Percentiles rank a stretch among this genome's conserved stretches.
Evolutionary conservation across 2,329 filamentous ascomycete species (phyloP).

Genomic region (Aspergillus tamarii): DNA sequence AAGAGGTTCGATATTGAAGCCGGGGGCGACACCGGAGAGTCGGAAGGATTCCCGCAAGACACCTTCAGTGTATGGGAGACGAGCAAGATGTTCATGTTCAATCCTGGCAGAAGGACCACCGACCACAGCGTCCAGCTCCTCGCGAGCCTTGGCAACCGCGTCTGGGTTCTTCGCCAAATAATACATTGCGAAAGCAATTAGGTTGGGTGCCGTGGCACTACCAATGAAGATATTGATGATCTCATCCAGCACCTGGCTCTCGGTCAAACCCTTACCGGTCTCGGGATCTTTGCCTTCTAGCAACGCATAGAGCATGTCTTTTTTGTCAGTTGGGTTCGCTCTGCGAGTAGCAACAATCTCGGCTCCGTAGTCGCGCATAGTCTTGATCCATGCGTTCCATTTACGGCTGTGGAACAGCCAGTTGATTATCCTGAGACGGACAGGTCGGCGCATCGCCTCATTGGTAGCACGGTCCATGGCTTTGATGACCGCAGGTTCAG

Average conservation of each 20-base stretch:
- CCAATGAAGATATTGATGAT: conserved; percentile 67
- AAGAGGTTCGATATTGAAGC: conserved; percentile 58
- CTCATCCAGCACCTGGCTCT: conserved; percentile 67
- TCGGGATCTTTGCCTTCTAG: conserved; percentile 63
- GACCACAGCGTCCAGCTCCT: conserved; percentile 63
- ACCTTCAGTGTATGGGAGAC: conserved; percentile 69
- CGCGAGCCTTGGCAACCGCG: conserved; percentile 62
- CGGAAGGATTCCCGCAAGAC: conserved; percentile 69
- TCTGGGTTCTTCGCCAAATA: conserved; percentile 66
- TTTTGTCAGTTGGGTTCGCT: conserved; percentile 57
- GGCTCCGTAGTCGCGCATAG: conserved; percentile 59
- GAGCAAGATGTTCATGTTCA: conserved; percentile 59
- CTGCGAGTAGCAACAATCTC: conserved; percentile 62
- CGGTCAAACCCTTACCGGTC: conserved; percentile 60
- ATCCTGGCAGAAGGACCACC: conserved; percentile 23
- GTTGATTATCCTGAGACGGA: conserved; percentile 56
- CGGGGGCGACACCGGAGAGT: conserved; percentile 62
- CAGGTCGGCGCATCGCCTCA: conserved; percentile 60
- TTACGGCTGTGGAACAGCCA: conserved; percentile 57
- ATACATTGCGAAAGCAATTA: conserved; percentile 68
- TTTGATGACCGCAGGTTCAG: conserved; percentile 53
- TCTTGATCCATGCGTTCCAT: conserved; percentile 57
- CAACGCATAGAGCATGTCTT: conserved; percentile 65
- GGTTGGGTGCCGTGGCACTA: conserved; percentile 72
- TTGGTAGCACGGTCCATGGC: conserved; percentile 60